Conservation (phyloP, 176 grass and related monocot species). For the Carex pumila region DNA sequence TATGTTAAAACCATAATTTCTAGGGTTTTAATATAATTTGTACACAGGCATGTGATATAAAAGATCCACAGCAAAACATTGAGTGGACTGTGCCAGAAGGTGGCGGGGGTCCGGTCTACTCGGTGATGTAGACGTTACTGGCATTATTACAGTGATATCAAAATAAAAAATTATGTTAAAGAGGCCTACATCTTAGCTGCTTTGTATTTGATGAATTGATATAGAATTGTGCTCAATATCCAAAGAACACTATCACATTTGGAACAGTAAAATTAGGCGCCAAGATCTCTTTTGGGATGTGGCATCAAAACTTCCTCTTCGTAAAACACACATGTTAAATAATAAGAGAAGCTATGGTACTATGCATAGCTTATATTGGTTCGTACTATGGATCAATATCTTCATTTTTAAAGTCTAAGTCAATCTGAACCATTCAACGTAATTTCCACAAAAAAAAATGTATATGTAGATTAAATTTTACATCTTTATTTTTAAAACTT, state of each 20-base stretch:
- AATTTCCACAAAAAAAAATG: too few relatives aligned
- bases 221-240: not conserved
- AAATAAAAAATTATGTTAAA: not conserved
- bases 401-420: too few relatives aligned
- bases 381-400: too few relatives aligned
- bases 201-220: not conserved
- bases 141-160: not conserved
- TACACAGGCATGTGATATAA: slow-evolving; percentile 86
- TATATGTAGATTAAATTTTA: too few relatives aligned
- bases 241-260: not conserved
- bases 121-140: slow-evolving; percentile 45
- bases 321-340: too few relatives aligned
- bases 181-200: not conserved
- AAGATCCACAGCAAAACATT: slow-evolving; percentile 92
- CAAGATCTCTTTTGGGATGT: too few relatives aligned
- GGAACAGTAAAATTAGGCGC: not conserved
- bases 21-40: not conserved
- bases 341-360: too few relatives aligned
- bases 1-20: not conserved
- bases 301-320: too few relatives aligned
- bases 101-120: slow-evolving; percentile 77
- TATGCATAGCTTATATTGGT: too few relatives aligned
- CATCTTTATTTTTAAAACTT: too few relatives aligned
- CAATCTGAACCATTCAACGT: too few relatives aligned
- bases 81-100: slow-evolving; percentile 97